These are phyloP conservation scores for Penicillium sp. DNA, from an alignment of 2,329 filamentous ascomycete species.

Conservation along the genomic window DNA sequence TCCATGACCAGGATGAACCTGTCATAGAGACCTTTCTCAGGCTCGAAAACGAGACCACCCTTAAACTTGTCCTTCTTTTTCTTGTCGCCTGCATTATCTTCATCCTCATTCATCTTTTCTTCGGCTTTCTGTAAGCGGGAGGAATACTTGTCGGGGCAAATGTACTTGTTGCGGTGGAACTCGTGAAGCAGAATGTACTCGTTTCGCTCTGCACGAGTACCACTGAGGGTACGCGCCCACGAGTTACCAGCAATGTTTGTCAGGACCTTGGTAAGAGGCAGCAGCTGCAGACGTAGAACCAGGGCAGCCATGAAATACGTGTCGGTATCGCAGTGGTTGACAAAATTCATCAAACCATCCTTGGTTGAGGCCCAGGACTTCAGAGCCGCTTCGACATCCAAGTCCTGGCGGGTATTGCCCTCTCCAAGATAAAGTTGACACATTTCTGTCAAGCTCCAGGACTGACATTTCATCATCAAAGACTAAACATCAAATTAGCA, in stretches of 20 bases:
- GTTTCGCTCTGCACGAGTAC: conserved; percentile 94
- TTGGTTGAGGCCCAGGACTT: conserved; percentile 83
- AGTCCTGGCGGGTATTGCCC: conserved; percentile 71
- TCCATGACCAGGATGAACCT: conserved; percentile 99
- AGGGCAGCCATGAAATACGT: conserved; percentile 95
- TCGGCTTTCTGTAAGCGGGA: conserved; percentile 74
- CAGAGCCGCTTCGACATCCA: conserved; percentile 85
- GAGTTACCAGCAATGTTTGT: conserved; percentile 98
- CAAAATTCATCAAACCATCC: conserved; percentile 86
- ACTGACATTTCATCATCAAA: conserved; percentile 94
- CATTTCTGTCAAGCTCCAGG: conserved; percentile 98
- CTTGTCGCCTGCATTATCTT: conserved; percentile 64
- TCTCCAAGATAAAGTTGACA: conserved; percentile 82
- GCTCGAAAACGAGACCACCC: conserved; percentile 96
- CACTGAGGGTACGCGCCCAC: conserved; percentile 93
- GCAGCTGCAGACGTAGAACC: conserved; percentile 83
- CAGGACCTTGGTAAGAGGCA: conserved; percentile 89
- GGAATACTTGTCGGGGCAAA: conserved; percentile 91
- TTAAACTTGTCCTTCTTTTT: conserved; percentile 99
- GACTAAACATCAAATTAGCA: conserved; percentile 53
- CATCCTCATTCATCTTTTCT: conserved; percentile 69
- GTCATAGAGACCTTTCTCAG: conserved; percentile 95
- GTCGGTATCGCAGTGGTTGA: conserved; percentile 91
- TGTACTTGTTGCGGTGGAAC: conserved; percentile 95
- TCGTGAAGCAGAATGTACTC: conserved; percentile 99